Percentiles rank a stretch among this genome's conserved stretches.
phyloP scores from a whole-genome alignment of 23 red algal species.

The Pyropia haitanensis region DNA sequence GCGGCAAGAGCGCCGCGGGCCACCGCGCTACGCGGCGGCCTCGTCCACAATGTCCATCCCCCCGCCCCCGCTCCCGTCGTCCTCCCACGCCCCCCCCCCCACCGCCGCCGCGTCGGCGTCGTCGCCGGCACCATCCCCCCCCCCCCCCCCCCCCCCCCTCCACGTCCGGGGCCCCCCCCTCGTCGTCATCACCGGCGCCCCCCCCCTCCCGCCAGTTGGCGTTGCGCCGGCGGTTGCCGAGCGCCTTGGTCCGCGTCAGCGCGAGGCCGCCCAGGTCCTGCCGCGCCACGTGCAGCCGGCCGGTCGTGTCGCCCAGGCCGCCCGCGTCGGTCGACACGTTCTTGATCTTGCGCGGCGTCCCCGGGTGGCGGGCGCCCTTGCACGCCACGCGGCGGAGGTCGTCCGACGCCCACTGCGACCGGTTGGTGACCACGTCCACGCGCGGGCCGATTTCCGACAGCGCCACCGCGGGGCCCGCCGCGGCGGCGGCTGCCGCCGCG shows the following conservation, averaged over 20 bases:
- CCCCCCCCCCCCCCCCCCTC: too few relatives aligned
- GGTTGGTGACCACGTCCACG: conserved; percentile 58
- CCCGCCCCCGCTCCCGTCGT: too few relatives aligned
- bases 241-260: conserved; percentile 56
- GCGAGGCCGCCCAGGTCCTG: conserved; percentile 56
- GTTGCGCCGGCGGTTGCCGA: conserved; percentile 16
- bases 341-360: conserved; percentile 28
- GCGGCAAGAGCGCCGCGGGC: too few relatives aligned
- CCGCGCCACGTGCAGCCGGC: conserved; percentile 56
- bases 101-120: too few relatives aligned
- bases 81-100: too few relatives aligned
- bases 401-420: conserved; percentile 63
- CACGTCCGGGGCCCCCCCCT: too few relatives aligned
- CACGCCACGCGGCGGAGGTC: conserved; percentile 45
- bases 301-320: conserved; percentile 52
- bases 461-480: conserved; percentile 37
- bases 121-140: too few relatives aligned
- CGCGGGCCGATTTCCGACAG: conserved; percentile 58
- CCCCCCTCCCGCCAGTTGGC: not conserved
- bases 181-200: too few relatives aligned
- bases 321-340: conserved; percentile 42
- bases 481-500: conserved; percentile 4
- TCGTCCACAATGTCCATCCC: too few relatives aligned
- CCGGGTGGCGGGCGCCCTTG: conserved; percentile 28
- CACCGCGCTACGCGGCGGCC: too few relatives aligned